Percentiles rank a stretch among this genome's conserved stretches.
Conservation (phyloP, 2,329 filamentous ascomycete genomes). For the Iodosphaeria phyllophila region DNA sequence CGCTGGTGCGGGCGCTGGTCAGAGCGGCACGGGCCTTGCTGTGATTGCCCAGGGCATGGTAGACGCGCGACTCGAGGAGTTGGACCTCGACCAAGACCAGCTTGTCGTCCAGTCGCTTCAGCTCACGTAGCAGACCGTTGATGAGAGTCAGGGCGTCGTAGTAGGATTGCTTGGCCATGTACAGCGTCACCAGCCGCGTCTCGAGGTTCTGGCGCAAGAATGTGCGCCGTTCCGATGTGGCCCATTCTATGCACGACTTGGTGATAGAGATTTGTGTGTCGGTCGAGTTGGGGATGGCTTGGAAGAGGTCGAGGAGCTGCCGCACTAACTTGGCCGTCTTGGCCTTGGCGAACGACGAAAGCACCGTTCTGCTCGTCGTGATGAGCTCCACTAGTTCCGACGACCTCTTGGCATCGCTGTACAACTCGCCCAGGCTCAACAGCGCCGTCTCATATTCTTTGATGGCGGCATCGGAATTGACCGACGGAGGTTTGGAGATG, state of each 20-base stretch:
- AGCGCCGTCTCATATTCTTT: constrained; percentile 84
- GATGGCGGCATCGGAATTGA: constrained; percentile 66
- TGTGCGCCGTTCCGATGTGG: constrained; percentile 77
- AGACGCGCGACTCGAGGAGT: constrained; percentile 88
- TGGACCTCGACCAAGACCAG: constrained; percentile 95
- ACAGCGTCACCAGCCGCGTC: constrained; percentile 78
- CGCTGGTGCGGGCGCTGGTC: constrained; percentile 84
- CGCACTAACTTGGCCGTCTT: constrained; percentile 99
- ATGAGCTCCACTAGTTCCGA: constrained; percentile 46
- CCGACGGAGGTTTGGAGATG: constrained; percentile 65
- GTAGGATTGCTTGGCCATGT: constrained; percentile 95
- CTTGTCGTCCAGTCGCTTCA: constrained; percentile 97
- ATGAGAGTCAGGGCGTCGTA: constrained; percentile 94
- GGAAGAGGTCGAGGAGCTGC: constrained; percentile 89
- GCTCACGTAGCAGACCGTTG: constrained; percentile 86
- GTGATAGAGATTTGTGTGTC: constrained; percentile 90
- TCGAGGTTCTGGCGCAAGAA: constrained; percentile 98
- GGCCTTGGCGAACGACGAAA: constrained; percentile 94
- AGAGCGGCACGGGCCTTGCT: constrained; percentile 88
- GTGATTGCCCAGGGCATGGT: constrained; percentile 93
- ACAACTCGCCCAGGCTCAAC: constrained; percentile 78
- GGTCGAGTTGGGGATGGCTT: constrained; percentile 80
- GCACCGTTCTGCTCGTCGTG: constrained; percentile 71
- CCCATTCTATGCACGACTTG: constrained; percentile 99
- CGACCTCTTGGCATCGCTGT: constrained; percentile 64